A percentile compares a stretch with the other conserved stretches of the same genome.
Conservation (phyloP, 495 filamentous ascomycete species). For the Annulohypoxylon nitens region DNA sequence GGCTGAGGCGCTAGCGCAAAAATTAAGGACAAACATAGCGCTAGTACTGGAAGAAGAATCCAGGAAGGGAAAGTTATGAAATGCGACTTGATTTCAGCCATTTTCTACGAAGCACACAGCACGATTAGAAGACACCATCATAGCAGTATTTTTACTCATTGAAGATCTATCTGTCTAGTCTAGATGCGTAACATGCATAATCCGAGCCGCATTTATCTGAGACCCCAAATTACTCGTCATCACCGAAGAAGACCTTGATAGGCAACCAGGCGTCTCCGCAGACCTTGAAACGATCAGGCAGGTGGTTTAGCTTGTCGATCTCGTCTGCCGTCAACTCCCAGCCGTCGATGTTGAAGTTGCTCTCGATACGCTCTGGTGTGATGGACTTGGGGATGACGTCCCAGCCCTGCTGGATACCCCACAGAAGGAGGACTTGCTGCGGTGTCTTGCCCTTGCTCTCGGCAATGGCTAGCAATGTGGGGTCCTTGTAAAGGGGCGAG, state of each 20-base stretch:
- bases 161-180: conserved; percentile 40
- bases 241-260: conserved; percentile 87
- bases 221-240: conserved; percentile 71
- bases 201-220: conserved; percentile 5
- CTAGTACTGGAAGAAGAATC: conserved; percentile 65
- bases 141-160: conserved; percentile 26
- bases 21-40: conserved; percentile 72
- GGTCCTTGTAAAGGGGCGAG: conserved; percentile 71
- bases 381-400: conserved; percentile 80
- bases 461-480: conserved; percentile 69
- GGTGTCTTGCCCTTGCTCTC: conserved; percentile 75
- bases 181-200: conserved; percentile 34
- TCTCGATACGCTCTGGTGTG: conserved; percentile 71
- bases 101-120: neutral
- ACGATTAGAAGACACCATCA: neutral
- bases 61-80: conserved; percentile 51
- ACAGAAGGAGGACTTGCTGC: conserved; percentile 75
- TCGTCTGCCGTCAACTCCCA: conserved; percentile 76
- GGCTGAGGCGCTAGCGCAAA: conserved; percentile 70
- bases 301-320: conserved; percentile 69
- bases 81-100: neutral
- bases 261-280: conserved; percentile 78
- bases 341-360: conserved; percentile 75
- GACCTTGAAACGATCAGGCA: conserved; percentile 80
- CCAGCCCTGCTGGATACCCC: conserved; percentile 80